These are phyloP conservation scores for Boletellus sp. DNA, from an alignment of 768 basidiomycete genomes.

Conservation along the genomic window DNA sequence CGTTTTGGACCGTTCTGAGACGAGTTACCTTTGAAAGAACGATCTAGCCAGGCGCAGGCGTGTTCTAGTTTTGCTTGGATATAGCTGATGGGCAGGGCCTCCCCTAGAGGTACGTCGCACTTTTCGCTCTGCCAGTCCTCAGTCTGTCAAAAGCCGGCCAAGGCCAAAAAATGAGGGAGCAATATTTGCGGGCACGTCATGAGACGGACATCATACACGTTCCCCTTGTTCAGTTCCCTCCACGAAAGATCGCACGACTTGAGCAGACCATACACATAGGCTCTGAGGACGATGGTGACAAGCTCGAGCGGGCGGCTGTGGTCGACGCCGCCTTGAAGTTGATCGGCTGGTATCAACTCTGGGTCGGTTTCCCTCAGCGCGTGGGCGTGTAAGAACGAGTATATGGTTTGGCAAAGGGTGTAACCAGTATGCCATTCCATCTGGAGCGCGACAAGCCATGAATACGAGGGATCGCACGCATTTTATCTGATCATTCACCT, in stretches of 20 bases:
- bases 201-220: constrained; percentile 69
- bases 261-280: constrained; percentile 62
- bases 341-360: constrained; percentile 38
- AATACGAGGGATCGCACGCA: constrained; percentile 10
- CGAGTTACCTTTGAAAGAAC: constrained; percentile 39
- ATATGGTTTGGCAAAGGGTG: constrained; percentile 82
- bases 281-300: constrained; percentile 62
- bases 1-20: not conserved
- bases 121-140: constrained; percentile 93
- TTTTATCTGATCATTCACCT: constrained; percentile 49
- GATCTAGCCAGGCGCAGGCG: constrained; percentile 58
- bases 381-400: constrained; percentile 73
- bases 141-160: constrained; percentile 41
- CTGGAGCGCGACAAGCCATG: constrained; percentile 38
- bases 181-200: constrained; percentile 12
- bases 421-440: constrained; percentile 87
- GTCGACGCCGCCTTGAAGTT: constrained; percentile 32
- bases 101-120: constrained; percentile 72
- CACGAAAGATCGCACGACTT: constrained; percentile 83
- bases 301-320: constrained; percentile 55
- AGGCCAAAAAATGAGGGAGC: constrained; percentile 10
- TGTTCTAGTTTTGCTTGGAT: constrained; percentile 55
- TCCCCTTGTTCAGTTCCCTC: constrained; percentile 74
- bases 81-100: constrained; percentile 53
- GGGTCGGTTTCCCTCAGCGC: constrained; percentile 58